Base-by-base conservation (phyloP, 495 filamentous ascomycete genomes). In the Sordaria brevicollis region DNA sequence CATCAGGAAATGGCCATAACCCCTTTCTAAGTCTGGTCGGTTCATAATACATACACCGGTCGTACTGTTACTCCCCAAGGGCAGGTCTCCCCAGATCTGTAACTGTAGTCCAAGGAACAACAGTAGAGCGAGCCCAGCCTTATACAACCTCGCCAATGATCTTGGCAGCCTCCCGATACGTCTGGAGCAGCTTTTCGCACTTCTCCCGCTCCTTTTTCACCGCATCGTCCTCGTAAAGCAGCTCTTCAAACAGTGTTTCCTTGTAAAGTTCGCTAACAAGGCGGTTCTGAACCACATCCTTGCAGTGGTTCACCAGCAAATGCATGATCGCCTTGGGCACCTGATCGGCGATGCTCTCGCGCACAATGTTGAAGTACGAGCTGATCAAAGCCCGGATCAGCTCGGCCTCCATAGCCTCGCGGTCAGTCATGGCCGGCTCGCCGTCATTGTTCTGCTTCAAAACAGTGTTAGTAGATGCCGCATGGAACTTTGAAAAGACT, bases 301-400 rank as follows among this genome's bases (percentile, higher is more conserved):
- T 99, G 79, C 92, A 95, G 81, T 96, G 92, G 80, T 99, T 98
- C 74, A 99, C 95, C 62, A 99, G 88, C 11, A 99, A 89, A 76
- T 99, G 95, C 95, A 99, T 99, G 74, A 99, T 91, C 2, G 95
- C 95, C 82, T 99, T 99, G 65, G 95, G 95, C 21, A 99, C 96
- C 80, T 98, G 94, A 76, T 99, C 95, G 31, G 94, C 94, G 74
- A 97, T 97, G 39, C 92, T 93, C 77, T 99, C 95, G 67, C 95
- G 91, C 11, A 99, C 95, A 73, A 99, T 99, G 76, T 96, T 94
- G 85, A 99, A 99, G 80, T 99, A 99, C 1, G 93, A 97, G 67
- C 91, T 94, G 74, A 99, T 99, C 37, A 99, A 85, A 36, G 94
- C 91, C 36, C 94, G 92, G 76, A 99, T 99, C 31, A 99, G 87